Evolutionary conservation across 1,284 basidiomycete species (phyloP), one percentile per base, ranked within the genome.

Genomic region (Malassezia slooffiae): DNA sequence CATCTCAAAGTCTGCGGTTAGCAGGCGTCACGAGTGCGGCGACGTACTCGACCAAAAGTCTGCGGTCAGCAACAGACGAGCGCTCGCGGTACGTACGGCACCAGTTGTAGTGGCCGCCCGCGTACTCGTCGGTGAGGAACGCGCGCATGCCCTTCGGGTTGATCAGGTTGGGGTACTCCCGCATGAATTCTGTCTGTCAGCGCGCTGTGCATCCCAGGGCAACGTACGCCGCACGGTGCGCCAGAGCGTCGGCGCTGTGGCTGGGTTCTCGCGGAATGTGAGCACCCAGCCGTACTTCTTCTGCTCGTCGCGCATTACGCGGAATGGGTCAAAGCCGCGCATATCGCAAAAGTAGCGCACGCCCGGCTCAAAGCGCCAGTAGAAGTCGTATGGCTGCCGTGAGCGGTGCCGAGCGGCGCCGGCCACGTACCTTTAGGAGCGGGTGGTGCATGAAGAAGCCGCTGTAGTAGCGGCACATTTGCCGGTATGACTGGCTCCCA

Each of bases 401-500:
- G n/a, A n/a, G n/a, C n/a, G n/a, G n/a, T n/a, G n/a, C n/a, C n/a
- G n/a, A n/a, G n/a, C n/a, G n/a, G n/a, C n/a, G n/a, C n/a, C n/a
- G n/a, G n/a, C n/a, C n/a, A n/a, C n/a, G n/a, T n/a, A n/a, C n/a
- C n/a, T n/a, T n/a, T 30, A 90, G 43, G 13, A 68, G 48, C 8
- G 51, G 54, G 26, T 68, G 64, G 7, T 34, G 40, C 29, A 31
- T 38, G 62, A 79, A 68, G 72, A 86, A 85, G 24, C 88, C 88
- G 43, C 85, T 87, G 70, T 93, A 88, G 74, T 82, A 95, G 16
- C 90, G 80, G 68, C 89, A 93, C 74, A 66, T 70, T 57, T 75
- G 74, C 19, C 75, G 65, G 49, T 76, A 76, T 1, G 73, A 72
- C 19, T 75, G 73, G 69, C 66, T 73, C 74, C 83, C 83, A 61